Evolutionary conservation across 305 asterid species (phyloP).

Genomic region (Solanum hybrid): DNA sequence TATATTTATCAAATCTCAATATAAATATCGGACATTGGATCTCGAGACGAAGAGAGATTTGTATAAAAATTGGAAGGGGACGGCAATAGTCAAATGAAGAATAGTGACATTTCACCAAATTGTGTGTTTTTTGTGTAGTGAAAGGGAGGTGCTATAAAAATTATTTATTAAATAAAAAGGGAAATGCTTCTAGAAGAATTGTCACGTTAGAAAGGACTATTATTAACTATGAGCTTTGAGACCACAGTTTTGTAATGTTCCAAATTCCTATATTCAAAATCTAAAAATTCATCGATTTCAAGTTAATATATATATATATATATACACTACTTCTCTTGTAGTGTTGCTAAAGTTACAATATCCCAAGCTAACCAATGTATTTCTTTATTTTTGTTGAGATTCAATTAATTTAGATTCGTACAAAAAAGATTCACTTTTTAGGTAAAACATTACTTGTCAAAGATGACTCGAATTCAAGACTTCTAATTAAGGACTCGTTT

Average conservation of each 20-base stretch:
- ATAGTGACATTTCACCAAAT: constrained; percentile 1
- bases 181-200: constrained; percentile 20
- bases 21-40: rapidly evolving
- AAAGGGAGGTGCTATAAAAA: not conserved
- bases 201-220: not conserved
- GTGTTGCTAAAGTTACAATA: not conserved
- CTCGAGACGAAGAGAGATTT: not conserved
- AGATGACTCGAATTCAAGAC: no score
- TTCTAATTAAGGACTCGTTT: no score
- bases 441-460: no score
- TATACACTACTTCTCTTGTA: not conserved
- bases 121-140: not conserved
- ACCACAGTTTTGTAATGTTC: not conserved
- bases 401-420: no score
- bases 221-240: not conserved
- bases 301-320: not conserved
- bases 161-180: no score
- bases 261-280: no score
- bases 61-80: no score
- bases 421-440: no score
- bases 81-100: not conserved
- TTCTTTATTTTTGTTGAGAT: not conserved
- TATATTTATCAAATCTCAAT: not conserved
- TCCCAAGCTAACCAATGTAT: not conserved
- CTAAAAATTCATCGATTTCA: no score